These are phyloP conservation scores for Coelastrella sp. DNA, from an alignment of 139 green algal species.

Conservation along the genomic window DNA sequence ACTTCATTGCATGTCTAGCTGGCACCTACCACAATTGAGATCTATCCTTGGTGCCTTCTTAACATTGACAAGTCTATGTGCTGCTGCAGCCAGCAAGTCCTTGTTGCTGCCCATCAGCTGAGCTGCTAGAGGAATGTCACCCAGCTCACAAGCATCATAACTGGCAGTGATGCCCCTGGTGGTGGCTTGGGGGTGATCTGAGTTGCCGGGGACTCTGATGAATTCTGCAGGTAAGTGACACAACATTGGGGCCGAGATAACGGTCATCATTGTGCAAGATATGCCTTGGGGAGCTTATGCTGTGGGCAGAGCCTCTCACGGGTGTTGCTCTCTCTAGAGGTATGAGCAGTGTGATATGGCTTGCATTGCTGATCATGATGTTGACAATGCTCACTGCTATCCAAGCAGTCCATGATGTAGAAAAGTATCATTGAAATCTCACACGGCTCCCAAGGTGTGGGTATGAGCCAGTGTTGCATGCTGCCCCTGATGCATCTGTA, in stretches of 20 bases:
- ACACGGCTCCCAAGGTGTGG: too few species aligned
- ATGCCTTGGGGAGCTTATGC: too few species aligned
- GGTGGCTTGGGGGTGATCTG: constrained; percentile 41
- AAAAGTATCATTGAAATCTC: too few species aligned
- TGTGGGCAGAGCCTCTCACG: too few species aligned
- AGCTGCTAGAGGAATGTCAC: constrained; percentile 53
- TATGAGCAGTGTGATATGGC: too few species aligned
- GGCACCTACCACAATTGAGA: constrained; percentile 77
- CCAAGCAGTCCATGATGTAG: too few species aligned
- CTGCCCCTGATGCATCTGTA: background rate
- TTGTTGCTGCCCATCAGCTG: constrained; percentile 75
- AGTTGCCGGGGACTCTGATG: constrained; percentile 64
- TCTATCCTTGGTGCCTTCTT: constrained; percentile 71
- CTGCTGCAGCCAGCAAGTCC: constrained; percentile 61
- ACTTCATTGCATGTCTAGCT: background rate
- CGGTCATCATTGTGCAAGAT: too few species aligned
- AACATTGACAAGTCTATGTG: constrained; percentile 50
- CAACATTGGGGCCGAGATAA: too few species aligned
- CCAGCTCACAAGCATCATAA: constrained; percentile 70
- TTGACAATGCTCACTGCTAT: too few species aligned
- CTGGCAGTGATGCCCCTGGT: constrained; percentile 49
- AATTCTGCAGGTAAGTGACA: constrained; percentile 78
- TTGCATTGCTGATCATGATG: too few species aligned
- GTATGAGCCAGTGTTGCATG: too few species aligned
- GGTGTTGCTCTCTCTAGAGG: too few species aligned